Evolutionary conservation across 2,329 filamentous ascomycete species (phyloP), one percentile per base, ranked within the genome.

Genomic region (Aspergillus amoenus): DNA sequence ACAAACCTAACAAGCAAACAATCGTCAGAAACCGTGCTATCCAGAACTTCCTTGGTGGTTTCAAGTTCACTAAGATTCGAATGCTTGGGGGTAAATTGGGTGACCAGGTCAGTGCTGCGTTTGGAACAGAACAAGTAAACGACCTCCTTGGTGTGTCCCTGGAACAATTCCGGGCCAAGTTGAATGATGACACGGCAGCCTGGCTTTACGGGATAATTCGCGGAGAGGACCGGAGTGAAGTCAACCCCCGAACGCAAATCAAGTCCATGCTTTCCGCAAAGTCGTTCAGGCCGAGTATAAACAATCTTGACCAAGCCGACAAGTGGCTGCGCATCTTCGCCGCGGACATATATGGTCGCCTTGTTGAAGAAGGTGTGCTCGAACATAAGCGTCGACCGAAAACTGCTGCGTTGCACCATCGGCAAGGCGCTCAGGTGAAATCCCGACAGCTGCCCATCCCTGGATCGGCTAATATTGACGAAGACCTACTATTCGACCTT

Each of bases 211-310:
- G 88, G 54, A 89, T 88, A 11, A 88, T 97, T 52, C 86, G 94
- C 11, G 94, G 94, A 1, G 85, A 93, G 59, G 94, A 99, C 72
- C 79, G 81, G 49, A 94, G 89, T 66, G 93, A 97, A 73, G 91
- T 99, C 63, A 97, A 91, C 68, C 84, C 91, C 27, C 83, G 93
- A 51, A 96, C 92, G 1, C 90, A 94, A 68, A 96, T 97, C 78
- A 97, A 97, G 73, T 94, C 90, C 15, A 97, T 99, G 93, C 81
- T 97, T 13, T 97, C 92, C 1, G 93, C 94, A 18, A 99, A 99
- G 71, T 95, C 92, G 0, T 99, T 99, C 68, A 83, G 90, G 24
- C 94, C 94, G 0, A 86, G 83, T 55, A 93, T 97, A 70, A 89
- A 86, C 64, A 88, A 82, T 2, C 78, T 84, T 17, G 91, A 94